Evolutionary conservation across 805 yeast genomes (phyloP).

Genomic region (Barnettozyma sp.): DNA sequence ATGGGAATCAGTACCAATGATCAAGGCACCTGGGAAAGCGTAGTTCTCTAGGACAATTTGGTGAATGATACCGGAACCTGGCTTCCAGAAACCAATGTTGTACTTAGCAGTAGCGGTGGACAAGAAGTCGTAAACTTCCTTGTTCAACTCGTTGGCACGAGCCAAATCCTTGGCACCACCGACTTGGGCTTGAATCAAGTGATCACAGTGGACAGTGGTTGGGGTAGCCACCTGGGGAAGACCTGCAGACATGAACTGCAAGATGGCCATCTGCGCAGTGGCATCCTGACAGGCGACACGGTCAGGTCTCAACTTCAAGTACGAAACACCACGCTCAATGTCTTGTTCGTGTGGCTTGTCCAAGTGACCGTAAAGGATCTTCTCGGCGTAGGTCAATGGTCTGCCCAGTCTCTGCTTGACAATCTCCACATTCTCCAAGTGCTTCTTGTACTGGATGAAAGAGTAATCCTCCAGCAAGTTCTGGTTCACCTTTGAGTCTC

Average conservation of each 20-base stretch:
- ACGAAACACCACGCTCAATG: slow-evolving; percentile 80
- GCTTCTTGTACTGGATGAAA: slow-evolving; percentile 86
- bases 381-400: slow-evolving; percentile 94
- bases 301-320: slow-evolving; percentile 92
- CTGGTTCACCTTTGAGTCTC: slow-evolving; percentile 72
- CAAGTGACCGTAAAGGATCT: slow-evolving; percentile 89
- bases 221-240: slow-evolving; percentile 89
- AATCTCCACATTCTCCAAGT: slow-evolving; percentile 79
- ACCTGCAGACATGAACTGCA: slow-evolving; percentile 96
- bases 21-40: slow-evolving; percentile 95
- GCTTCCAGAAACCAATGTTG: slow-evolving; percentile 98
- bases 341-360: slow-evolving; percentile 88
- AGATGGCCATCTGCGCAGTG: slow-evolving; percentile 95
- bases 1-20: slow-evolving; percentile 96
- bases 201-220: slow-evolving; percentile 96
- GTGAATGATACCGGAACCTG: slow-evolving; percentile 98
- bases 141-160: slow-evolving; percentile 81
- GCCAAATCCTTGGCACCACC: slow-evolving; percentile 84
- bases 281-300: slow-evolving; percentile 99
- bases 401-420: slow-evolving; percentile 75
- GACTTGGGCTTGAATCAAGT: slow-evolving; percentile 90
- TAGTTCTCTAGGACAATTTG: slow-evolving; percentile 95
- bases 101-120: slow-evolving; percentile 87
- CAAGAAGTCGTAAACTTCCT: slow-evolving; percentile 91
- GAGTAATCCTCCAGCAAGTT: slow-evolving; percentile 78